Base-by-base conservation (phyloP, 2,329 filamentous ascomycete species). In the Zymoseptoria crescenta region DNA sequence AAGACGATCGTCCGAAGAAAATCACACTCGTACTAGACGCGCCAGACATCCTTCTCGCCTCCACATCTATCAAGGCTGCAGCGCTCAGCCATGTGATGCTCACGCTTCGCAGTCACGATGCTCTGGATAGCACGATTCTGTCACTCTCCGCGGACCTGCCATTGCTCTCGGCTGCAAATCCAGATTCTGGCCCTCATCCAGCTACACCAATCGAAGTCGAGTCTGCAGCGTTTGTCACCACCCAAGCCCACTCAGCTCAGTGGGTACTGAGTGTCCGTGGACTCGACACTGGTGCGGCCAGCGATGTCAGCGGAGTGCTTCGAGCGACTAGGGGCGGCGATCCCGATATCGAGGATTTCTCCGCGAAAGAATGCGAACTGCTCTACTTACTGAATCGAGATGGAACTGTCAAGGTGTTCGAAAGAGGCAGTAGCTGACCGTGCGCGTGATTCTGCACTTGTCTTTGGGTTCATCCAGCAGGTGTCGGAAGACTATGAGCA, bases 221-320 rank as follows among this genome's bases (percentile, higher is more conserved):
- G 60, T 85, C 90, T 67, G 83, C 88, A 1, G 81, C 85, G n/a
- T 83, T 96, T 60, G 75, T 88, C 20, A 78, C 91, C 41, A 83
- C 82, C 5, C 75, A 87, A 63, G 88, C 87, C n/a, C 91, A 96
- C 71, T 81, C 84, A 67, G 89, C 91, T 8, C 76, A 83, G n/a
- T 78, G 82, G 62, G 81, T 93, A 3, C 75, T 96, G 67, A 84
- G 88, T 62, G 76, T 94, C 59, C 80, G 92, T 56, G 81, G 87
- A 69, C 74, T 97, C 61, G 91, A 96, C 69, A 96, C 91, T 0
- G 93, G 93, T 0, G 86, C 86, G n/a, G 92, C 93, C 62, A 87
- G 83, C 71, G 93, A 96, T 74, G 89, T 97, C 30, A 96, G 89
- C 74, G 93, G 93, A 2, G 91, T 96, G 50, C 69, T 96, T 63